A percentile compares a stretch with the other conserved stretches of the same genome.
Evolutionary conservation across 352 stramenopile genomes (phyloP).

Genomic region (Plasmopara viticola): DNA sequence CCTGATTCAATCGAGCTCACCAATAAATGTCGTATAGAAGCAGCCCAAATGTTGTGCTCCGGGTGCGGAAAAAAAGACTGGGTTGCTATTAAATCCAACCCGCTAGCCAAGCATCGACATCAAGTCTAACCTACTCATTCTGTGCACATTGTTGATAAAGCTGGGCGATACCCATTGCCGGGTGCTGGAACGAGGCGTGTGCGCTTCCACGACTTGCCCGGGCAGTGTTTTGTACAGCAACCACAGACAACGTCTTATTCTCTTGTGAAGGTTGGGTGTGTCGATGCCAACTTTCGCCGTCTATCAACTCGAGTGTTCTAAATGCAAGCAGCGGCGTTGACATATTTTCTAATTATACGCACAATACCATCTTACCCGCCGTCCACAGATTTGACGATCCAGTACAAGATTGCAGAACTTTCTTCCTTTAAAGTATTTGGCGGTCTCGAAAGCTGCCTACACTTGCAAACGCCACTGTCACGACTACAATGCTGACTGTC

Average conservation of each 20-base stretch:
- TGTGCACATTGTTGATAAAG: constrained; percentile 1
- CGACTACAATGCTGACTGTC: not conserved
- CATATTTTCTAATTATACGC: not conserved
- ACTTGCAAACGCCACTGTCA: not conserved
- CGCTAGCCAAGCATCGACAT: too few relatives aligned
- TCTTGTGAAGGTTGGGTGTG: not conserved
- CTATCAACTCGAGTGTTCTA: not conserved
- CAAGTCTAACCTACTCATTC: too few relatives aligned
- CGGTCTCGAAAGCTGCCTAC: constrained; percentile 3
- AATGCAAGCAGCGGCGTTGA: not conserved
- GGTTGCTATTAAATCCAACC: too few relatives aligned
- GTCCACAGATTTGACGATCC: constrained; percentile 11
- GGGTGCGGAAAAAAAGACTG: too few relatives aligned
- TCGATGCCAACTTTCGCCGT: not conserved
- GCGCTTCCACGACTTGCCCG: not conserved
- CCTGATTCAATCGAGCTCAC: too few relatives aligned
- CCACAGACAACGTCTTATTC: not conserved
- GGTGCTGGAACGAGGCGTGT: not conserved
- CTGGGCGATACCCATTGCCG: constrained; percentile 4
- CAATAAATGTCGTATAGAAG: too few relatives aligned
- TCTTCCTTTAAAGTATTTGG: constrained; percentile 8
- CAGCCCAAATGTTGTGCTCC: too few relatives aligned
- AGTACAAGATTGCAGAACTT: constrained; percentile 9
- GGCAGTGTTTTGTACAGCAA: not conserved
- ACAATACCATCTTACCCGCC: constrained; percentile 4